phyloP scores from a whole-genome alignment of 176 grass and related monocot genomes.

The Lolium rigidum region DNA sequence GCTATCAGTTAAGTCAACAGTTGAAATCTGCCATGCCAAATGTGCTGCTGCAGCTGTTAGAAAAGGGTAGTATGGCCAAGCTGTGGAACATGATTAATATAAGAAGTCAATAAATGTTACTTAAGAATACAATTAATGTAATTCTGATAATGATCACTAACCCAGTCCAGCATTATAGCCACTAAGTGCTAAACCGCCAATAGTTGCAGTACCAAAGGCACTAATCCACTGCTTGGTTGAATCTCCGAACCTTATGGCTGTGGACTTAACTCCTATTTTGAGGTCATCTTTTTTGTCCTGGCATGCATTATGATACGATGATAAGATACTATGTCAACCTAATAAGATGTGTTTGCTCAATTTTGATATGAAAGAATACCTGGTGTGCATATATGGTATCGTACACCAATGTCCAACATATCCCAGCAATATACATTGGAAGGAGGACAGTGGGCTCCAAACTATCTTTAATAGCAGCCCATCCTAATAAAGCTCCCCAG shows the following conservation, averaged over 20 bases:
- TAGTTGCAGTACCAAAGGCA: slow-evolving; percentile 65
- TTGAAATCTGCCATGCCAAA: slow-evolving; percentile 76
- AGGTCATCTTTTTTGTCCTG: slow-evolving; percentile 93
- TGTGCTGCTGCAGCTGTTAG: slow-evolving; percentile 62
- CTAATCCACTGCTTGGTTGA: slow-evolving; percentile 74
- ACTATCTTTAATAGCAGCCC: slow-evolving; percentile 74
- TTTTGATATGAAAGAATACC: slow-evolving; percentile 36
- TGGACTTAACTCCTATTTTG: slow-evolving; percentile 83
- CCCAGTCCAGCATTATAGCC: slow-evolving; percentile 83
- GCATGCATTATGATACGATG: neutral
- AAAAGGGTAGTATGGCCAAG: slow-evolving; percentile 78
- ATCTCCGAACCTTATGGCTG: slow-evolving; percentile 78
- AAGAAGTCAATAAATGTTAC: slow-evolving; percentile 37
- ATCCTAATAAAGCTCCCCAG: slow-evolving; percentile 91
- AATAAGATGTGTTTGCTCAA: neutral
- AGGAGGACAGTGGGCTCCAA: slow-evolving; percentile 67
- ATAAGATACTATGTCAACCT: neutral
- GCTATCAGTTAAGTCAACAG: slow-evolving; percentile 67
- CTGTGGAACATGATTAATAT: slow-evolving; percentile 58
- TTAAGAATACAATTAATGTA: neutral
- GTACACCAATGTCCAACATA: slow-evolving; percentile 93
- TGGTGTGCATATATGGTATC: slow-evolving; percentile 97
- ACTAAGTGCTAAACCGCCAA: slow-evolving; percentile 63
- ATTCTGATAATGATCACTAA: slow-evolving; percentile 31
- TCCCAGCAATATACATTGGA: slow-evolving; percentile 73